Percentiles rank a stretch among this genome's conserved stretches.
Evolutionary conservation across 2,329 filamentous ascomycete genomes (phyloP).

Genomic region (Elsinoe batatas): DNA sequence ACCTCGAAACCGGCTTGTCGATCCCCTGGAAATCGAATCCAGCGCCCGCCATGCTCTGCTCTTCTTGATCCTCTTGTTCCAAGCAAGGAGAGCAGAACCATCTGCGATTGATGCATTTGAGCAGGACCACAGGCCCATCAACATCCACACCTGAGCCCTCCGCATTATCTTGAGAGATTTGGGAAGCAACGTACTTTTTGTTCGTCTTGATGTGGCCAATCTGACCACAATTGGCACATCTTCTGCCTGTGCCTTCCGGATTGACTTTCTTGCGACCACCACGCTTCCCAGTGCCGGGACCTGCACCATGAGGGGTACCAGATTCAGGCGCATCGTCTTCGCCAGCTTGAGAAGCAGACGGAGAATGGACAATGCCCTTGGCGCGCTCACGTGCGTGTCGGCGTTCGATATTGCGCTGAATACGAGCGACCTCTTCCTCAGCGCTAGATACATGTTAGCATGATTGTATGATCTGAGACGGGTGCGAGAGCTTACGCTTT

Average conservation of each 20-base stretch:
- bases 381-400: slow-evolving; percentile 83
- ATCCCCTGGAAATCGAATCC: slow-evolving; percentile 3
- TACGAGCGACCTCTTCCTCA: slow-evolving; percentile 65
- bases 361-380: slow-evolving; percentile 47
- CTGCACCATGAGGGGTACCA: slow-evolving; percentile 17
- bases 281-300: slow-evolving; percentile 21
- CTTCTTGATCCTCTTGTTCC: background rate
- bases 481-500: slow-evolving; percentile 37
- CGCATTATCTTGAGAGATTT: background rate
- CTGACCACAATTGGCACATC: slow-evolving; percentile 95
- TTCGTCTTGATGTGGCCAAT: slow-evolving; percentile 98
- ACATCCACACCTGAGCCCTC: background rate
- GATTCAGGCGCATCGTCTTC: slow-evolving; percentile 37
- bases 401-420: slow-evolving; percentile 85
- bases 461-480: background rate
- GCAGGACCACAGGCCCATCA: background rate
- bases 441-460: slow-evolving; percentile 40
- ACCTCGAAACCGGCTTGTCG: background rate
- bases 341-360: slow-evolving; percentile 34
- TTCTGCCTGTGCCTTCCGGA: slow-evolving; percentile 58
- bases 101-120: background rate
- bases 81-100: background rate
- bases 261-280: slow-evolving; percentile 54
- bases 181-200: slow-evolving; percentile 63
- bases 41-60: slow-evolving; percentile 1